Evolutionary conservation across 441 rosid genomes (phyloP).

Genomic region (Populus hybrid): DNA sequence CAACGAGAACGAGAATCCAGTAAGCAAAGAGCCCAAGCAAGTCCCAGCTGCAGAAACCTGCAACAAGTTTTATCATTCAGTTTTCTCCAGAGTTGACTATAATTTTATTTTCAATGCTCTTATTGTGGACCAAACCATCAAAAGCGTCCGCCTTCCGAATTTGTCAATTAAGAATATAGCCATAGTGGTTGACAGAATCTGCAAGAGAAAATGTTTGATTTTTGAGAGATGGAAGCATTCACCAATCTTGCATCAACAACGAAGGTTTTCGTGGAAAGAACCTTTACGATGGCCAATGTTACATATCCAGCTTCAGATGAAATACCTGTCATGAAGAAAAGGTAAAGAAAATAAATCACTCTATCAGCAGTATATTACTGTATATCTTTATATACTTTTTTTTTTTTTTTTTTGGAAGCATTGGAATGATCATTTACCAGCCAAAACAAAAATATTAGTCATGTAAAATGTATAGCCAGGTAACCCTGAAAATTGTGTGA

Average conservation of each 20-base stretch:
- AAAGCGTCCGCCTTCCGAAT: slow-evolving; percentile 65
- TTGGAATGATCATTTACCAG: slow-evolving; percentile 28
- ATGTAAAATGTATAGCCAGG: slow-evolving; percentile 38
- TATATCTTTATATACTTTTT: no score
- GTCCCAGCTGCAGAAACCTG: slow-evolving; percentile 55
- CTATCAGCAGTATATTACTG: neutral
- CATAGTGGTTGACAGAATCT: slow-evolving; percentile 32
- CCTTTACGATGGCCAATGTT: neutral
- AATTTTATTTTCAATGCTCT: no score
- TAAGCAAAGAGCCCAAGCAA: slow-evolving; percentile 43
- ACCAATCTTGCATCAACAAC: neutral
- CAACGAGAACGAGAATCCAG: slow-evolving; percentile 48
- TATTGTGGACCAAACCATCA: slow-evolving; percentile 31
- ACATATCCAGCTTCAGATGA: neutral
- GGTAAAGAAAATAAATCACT: neutral
- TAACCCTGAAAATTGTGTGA: slow-evolving; percentile 45
- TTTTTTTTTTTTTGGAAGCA: neutral
- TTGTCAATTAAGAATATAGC: slow-evolving; percentile 48
- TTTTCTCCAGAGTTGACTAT: neutral
- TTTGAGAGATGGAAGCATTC: neutral
- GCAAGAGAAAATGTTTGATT: neutral
- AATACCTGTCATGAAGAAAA: neutral
- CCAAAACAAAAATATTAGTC: slow-evolving; percentile 36
- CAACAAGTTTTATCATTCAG: neutral
- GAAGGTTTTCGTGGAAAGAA: neutral